Percentiles rank a stretch among this genome's conserved stretches.
Evolutionary conservation across 208 protist genomes (phyloP).

Genomic region (Acanthamoeba castellanii): DNA sequence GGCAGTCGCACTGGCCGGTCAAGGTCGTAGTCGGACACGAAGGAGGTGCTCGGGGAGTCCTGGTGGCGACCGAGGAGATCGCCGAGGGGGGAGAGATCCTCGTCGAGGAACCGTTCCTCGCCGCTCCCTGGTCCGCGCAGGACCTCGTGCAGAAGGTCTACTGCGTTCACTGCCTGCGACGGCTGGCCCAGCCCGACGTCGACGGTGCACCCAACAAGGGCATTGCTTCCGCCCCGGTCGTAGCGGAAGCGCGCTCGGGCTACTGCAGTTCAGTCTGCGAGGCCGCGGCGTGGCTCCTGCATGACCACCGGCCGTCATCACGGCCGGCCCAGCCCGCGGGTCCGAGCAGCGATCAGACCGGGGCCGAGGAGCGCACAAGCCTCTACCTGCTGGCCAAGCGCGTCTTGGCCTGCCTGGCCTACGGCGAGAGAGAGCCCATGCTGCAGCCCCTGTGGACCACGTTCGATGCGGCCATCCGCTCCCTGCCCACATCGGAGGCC

Average conservation of each 20-base stretch:
- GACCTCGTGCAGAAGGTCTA: neutral
- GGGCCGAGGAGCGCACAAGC: neutral
- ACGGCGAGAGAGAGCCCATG: neutral
- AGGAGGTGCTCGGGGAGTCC: neutral
- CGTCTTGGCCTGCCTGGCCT: neutral
- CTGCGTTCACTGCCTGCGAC: neutral
- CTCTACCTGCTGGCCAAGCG: constrained; percentile 9
- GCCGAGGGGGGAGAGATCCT: neutral
- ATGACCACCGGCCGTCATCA: neutral
- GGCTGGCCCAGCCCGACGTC: neutral
- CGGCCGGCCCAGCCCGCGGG: neutral
- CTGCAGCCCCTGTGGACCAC: constrained; percentile 8
- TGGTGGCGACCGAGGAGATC: neutral
- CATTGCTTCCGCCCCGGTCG: neutral
- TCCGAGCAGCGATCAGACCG: neutral
- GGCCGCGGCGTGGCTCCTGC: neutral
- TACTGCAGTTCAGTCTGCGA: neutral
- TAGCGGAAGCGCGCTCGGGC: neutral
- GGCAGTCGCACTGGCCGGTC: neutral
- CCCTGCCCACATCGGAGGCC: neutral
- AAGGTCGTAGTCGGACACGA: neutral
- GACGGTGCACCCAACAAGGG: neutral
- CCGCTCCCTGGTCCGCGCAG: neutral
- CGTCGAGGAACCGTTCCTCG: neutral
- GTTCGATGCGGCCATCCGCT: neutral